Evolutionary conservation across 257 asterid genomes (phyloP).

Genomic region (Nicotiana sylvestris): DNA sequence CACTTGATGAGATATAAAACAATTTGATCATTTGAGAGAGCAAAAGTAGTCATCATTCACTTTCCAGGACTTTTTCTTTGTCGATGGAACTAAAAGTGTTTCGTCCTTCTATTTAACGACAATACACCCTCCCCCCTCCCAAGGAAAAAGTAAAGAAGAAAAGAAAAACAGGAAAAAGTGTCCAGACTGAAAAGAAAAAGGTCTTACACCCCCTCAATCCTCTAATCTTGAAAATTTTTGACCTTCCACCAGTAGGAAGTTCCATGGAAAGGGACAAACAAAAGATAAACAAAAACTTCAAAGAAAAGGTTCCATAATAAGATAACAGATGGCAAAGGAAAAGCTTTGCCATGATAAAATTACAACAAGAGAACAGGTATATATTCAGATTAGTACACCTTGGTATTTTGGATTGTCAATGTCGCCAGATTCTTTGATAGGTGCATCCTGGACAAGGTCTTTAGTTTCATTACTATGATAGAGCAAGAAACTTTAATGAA

Average conservation of each 20-base stretch:
- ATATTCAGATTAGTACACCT: constrained; percentile 39
- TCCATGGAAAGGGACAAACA: constrained; percentile 1
- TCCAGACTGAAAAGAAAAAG: not conserved
- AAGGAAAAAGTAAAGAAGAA: not conserved
- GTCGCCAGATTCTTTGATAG: constrained; percentile 93
- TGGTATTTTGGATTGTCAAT: constrained; percentile 70
- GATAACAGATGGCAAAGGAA: not conserved
- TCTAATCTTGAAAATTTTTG: not conserved
- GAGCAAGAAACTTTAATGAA: not conserved
- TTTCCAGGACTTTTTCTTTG: not conserved
- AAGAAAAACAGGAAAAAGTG: not conserved
- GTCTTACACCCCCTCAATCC: not conserved
- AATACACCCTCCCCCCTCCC: no score
- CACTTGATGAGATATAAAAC: not conserved
- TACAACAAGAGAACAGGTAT: not conserved
- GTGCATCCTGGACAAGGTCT: constrained; percentile 68
- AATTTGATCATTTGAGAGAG: not conserved
- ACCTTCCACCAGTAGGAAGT: constrained; percentile 3
- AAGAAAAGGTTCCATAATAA: not conserved
- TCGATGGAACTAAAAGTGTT: not conserved
- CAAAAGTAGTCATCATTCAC: not conserved
- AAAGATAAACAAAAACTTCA: not conserved
- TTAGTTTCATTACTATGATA: constrained; percentile 11
- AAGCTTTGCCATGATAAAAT: not conserved
- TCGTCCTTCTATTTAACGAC: not conserved